Evolutionary conservation across 768 basidiomycete genomes (phyloP), one percentile per base, ranked within the genome.

Genomic region (Suillus brevipes): DNA sequence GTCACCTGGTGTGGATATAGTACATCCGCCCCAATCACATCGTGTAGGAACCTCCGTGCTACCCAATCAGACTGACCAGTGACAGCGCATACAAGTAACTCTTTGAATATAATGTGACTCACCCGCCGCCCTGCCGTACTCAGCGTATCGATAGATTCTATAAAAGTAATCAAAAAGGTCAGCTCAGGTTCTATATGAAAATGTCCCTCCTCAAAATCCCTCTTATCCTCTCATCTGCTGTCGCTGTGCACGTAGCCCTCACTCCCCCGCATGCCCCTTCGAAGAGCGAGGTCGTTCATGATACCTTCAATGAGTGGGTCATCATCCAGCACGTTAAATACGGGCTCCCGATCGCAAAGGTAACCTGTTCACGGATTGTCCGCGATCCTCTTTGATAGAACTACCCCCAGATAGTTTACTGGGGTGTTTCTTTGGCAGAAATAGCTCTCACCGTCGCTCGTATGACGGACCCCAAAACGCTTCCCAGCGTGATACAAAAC

Each of bases 241-340:
- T 79, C 49, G 80, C 78, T 20, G 63, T 84, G 2, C 81, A 82
- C 18, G 71, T 77, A 28, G 76, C 81, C 18, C 71, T 77, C 14
- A 84, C 84, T 2, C 80, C 84, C 61, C 84, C 84, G 12, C 72
- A 81, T 42, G 79, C 80, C 20, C 81, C 82, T 8, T 77, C 82
- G 5, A 61, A 68, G 10, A 66, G 67, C 50, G 74, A 75, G 28
- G 79, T 82, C 60, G 72, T 65, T 16, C 8, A 55, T 49, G 47
- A 38, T 25, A 60, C 28, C 14, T 42, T 60, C 2, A 58, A 63
- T 60, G 62, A 63, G 20, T 58, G 62, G 56, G 3, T 63, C 23
- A 37, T 63, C 38, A 63, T 42, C 12, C 56, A 34, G 23, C 36
- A 58, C 23, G 25, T 37, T 8, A 58, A 43, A 40, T 60, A 37